Evolutionary conservation across 2,329 filamentous ascomycete species (phyloP).

Genomic region (Aulographum hederae): DNA sequence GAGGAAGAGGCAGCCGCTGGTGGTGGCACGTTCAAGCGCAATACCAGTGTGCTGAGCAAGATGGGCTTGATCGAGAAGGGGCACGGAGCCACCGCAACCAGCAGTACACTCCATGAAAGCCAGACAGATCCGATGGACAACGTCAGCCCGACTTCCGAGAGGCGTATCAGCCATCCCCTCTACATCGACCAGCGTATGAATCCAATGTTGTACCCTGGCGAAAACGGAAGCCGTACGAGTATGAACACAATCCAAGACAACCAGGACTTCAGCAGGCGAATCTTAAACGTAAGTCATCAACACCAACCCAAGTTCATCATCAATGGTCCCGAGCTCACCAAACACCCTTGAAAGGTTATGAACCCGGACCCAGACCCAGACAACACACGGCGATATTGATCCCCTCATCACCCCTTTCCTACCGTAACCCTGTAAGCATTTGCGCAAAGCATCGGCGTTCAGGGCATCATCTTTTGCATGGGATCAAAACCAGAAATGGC

Average conservation of each 20-base stretch:
- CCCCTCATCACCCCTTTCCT: conserved; percentile 1
- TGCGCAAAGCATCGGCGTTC: background rate
- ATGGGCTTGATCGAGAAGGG: conserved; percentile 22
- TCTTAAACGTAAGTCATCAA: conserved; percentile 21
- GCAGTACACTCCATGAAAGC: conserved; percentile 12
- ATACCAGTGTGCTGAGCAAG: conserved; percentile 29
- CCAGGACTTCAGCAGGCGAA: conserved; percentile 25
- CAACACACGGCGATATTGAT: background rate
- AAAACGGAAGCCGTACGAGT: conserved; percentile 27
- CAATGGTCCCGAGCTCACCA: conserved; percentile 5
- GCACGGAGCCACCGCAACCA: conserved; percentile 2
- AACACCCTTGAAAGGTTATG: conserved; percentile 2
- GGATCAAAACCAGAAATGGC: too few relatives aligned
- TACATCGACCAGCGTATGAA: conserved; percentile 31
- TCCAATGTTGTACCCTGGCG: conserved; percentile 25
- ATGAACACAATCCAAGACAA: conserved; percentile 27
- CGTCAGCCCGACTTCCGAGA: conserved; percentile 15
- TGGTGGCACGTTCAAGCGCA: conserved; percentile 11
- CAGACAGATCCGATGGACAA: conserved; percentile 11
- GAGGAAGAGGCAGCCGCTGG: background rate
- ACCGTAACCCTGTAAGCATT: background rate
- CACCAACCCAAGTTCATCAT: background rate
- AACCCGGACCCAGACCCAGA: conserved; percentile 3
- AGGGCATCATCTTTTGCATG: too few relatives aligned
- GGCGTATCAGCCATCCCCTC: conserved; percentile 23